Percentiles rank a stretch among this genome's conserved stretches.
Conservation (phyloP, 1,139 yeast genomes). For the Geotrichum candidum region DNA sequence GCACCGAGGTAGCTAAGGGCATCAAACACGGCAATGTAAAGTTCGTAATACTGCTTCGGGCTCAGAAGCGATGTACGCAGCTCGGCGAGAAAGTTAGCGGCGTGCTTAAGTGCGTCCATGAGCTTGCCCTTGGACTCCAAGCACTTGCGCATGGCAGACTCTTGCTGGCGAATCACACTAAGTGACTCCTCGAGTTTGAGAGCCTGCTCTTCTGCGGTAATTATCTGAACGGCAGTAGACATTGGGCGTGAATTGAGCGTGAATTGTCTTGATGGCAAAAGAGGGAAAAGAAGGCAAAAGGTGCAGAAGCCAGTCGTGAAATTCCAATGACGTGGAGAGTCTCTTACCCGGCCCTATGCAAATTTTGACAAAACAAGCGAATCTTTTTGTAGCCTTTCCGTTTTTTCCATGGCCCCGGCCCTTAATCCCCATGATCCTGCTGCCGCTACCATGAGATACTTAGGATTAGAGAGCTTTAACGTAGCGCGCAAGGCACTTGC, state of each 20-base stretch:
- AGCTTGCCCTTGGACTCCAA: constrained; percentile 61
- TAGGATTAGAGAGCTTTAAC: not conserved
- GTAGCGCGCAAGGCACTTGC: constrained; percentile 3
- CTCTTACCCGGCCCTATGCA: constrained; percentile 1
- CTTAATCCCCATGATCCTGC: not conserved
- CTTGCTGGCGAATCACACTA: constrained; percentile 60
- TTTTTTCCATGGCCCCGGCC: not conserved
- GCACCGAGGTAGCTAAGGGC: constrained; percentile 64
- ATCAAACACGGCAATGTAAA: constrained; percentile 81
- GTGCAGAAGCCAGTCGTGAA: not conserved
- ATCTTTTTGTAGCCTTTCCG: not conserved
- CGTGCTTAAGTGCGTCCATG: constrained; percentile 85
- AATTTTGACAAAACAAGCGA: not conserved
- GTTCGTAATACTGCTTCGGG: constrained; percentile 91
- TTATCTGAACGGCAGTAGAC: constrained; percentile 17
- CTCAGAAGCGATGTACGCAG: constrained; percentile 67
- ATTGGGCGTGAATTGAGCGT: constrained; percentile 1
- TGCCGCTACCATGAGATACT: not conserved
- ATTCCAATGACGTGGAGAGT: constrained; percentile 6
- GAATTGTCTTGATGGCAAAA: not conserved
- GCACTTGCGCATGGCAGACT: constrained; percentile 68
- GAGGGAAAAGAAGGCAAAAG: not conserved
- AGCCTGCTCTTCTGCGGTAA: constrained; percentile 18
- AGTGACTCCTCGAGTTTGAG: constrained; percentile 47
- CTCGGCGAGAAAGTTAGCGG: constrained; percentile 77